Base-by-base conservation (phyloP, 805 yeast genomes). In the Wickerhamiella sergipiensis region DNA sequence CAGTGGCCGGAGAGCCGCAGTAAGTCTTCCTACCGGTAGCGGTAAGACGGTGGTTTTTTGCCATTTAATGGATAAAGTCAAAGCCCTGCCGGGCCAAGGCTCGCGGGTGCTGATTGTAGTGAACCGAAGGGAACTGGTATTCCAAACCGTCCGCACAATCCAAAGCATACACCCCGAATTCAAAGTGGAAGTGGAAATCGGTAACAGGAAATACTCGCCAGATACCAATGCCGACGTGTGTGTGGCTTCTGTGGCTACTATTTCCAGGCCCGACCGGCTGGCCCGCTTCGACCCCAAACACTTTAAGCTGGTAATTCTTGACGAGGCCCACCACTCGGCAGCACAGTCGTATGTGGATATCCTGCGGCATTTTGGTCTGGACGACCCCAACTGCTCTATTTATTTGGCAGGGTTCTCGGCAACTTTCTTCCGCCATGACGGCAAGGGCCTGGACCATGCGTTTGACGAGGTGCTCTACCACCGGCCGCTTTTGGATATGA, bases 321-420 rank as follows among this genome's bases (percentile, higher is more conserved):
- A 89, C 66, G 97, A 89, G 63, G 94, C 95, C 42, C 97, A 89
- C 61, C 97, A 89, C 65, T 81, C 95, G 0, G 83, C 85, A 0
- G 87, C 95, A 0, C 61, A 64, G 15, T 72, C 88, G 0, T 90
- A 89, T 69, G 45, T 66, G 17, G 71, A 72, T 29, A 71, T 88
- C 1, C 62, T 86, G 49, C 63, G 70, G 3, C 72, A 85, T 59
- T 86, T 89, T 58, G 69, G 70, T 0, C 55, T 60, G 7, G 55
- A 43, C 10, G 59, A 61, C 1, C 56, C 67, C 0, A 62, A 68
- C 0, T 68, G 78, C 51, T 66, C 67, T 0, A 71, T 81, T 1
- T 75, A 79, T 1, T 77, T 86, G 0, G 70, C 86, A 15, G 97
- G 97, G 2, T 86, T 90, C 57, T 82, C 95, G 13, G 97, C 97